phyloP scores from a whole-genome alignment of 257 asterid species.

The Fraxinus excelsior region DNA sequence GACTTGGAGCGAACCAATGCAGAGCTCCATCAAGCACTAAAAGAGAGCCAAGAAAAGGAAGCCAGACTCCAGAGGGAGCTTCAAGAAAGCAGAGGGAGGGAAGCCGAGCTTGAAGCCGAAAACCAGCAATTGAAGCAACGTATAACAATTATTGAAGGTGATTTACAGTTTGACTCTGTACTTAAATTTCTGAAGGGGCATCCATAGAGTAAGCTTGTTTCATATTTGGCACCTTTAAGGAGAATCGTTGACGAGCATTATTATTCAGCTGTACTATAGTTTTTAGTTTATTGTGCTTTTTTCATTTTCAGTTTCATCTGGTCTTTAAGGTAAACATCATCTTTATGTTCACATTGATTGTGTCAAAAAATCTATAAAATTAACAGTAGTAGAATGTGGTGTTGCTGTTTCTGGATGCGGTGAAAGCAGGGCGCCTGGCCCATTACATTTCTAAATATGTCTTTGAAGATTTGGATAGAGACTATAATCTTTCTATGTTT shows the following conservation, averaged over 20 bases:
- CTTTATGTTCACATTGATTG: neutral
- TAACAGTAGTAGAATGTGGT: neutral
- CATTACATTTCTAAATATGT: neutral
- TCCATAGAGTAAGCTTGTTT: neutral
- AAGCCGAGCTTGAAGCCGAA: constrained; percentile 24
- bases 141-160: constrained; percentile 5
- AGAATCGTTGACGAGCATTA: too few species aligned
- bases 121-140: constrained; percentile 21
- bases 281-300: too few species aligned
- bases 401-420: neutral
- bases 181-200: neutral
- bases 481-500: too few species aligned
- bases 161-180: constrained; percentile 7
- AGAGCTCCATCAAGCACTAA: constrained; percentile 21
- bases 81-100: constrained; percentile 16
- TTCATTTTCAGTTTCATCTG: neutral
- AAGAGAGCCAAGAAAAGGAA: constrained; percentile 2
- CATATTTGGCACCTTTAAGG: neutral
- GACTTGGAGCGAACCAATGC: constrained; percentile 19
- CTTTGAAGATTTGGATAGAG: too few species aligned
- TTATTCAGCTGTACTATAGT: too few species aligned
- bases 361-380: neutral
- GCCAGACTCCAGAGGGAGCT: constrained; percentile 19
- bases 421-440: neutral
- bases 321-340: neutral